These are phyloP conservation scores for Falciphora oryzae DNA, from an alignment of 2,329 filamentous ascomycete species.

Conservation along the genomic window DNA sequence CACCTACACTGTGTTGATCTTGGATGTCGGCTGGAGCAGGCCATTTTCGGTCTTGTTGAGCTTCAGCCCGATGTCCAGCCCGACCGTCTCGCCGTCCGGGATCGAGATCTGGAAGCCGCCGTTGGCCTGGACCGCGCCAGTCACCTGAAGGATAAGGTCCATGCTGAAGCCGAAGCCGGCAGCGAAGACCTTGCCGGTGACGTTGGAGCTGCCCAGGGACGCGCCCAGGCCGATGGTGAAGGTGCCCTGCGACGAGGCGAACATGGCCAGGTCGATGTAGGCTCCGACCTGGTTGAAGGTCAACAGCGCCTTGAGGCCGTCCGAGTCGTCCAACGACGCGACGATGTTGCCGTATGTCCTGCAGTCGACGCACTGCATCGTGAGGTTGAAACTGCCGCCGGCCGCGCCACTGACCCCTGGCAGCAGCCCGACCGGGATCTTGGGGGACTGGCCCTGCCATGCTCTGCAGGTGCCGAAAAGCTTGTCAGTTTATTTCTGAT, in stretches of 20 bases:
- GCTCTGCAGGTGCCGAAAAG: not conserved
- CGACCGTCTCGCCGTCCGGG: conserved; percentile 13
- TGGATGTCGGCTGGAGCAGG: not conserved
- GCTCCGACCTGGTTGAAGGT: conserved; percentile 15
- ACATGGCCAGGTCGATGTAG: conserved; percentile 13
- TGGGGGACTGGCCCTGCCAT: conserved; percentile 5
- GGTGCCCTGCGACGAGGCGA: conserved; percentile 10
- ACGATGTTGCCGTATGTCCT: conserved; percentile 15
- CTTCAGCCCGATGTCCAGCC: conserved; percentile 12
- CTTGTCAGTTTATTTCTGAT: not conserved
- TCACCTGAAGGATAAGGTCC: conserved; percentile 14
- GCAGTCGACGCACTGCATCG: conserved; percentile 15
- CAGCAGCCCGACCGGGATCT: conserved; percentile 10
- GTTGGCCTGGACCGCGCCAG: conserved; percentile 9
- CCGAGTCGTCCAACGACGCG: conserved; percentile 11
- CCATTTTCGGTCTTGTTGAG: not conserved
- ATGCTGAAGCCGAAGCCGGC: conserved; percentile 14
- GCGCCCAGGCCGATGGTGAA: conserved; percentile 13
- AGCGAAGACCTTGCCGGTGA: conserved; percentile 9
- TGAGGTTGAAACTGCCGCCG: conserved; percentile 11
- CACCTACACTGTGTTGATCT: not conserved
- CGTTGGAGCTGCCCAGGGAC: conserved; percentile 10
- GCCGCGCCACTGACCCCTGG: not conserved
- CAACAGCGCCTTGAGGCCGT: conserved; percentile 11
- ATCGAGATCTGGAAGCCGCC: conserved; percentile 16